phyloP scores from a whole-genome alignment of 169 alveolate species.

The Hammondia hammondi region DNA sequence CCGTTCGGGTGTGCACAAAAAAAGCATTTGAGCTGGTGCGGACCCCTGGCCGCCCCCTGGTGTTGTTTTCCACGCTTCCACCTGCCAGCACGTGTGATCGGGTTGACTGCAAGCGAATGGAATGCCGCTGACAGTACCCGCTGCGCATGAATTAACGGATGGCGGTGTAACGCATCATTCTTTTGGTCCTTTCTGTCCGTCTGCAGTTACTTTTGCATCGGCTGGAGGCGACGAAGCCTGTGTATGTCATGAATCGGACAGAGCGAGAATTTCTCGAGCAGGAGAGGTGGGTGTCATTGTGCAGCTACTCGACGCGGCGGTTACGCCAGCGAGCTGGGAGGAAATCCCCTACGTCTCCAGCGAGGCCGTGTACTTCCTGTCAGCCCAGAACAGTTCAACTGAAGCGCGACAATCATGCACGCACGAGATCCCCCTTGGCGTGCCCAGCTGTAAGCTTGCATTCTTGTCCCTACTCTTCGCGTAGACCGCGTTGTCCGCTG shows the following conservation, averaged over 20 bases:
- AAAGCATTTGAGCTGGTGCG: too few relatives aligned
- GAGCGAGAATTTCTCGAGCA: not conserved
- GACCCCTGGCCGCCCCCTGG: too few relatives aligned
- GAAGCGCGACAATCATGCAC: not conserved
- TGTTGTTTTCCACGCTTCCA: too few relatives aligned
- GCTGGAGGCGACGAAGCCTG: not conserved
- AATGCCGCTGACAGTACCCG: not conserved
- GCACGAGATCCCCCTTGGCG: not conserved
- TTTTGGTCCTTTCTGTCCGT: not conserved
- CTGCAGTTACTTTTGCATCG: constrained; percentile 17
- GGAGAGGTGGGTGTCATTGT: not conserved
- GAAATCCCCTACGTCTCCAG: not conserved
- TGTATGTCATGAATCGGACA: not conserved
- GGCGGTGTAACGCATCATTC: too few relatives aligned
- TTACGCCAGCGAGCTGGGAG: not conserved
- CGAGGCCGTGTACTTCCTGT: not conserved
- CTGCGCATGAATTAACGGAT: too few relatives aligned
- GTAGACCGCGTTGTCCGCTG: not conserved
- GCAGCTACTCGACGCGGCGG: constrained; percentile 40
- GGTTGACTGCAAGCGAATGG: not conserved
- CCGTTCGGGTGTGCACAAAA: too few relatives aligned
- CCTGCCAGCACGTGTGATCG: too few relatives aligned
- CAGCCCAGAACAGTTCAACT: not conserved
- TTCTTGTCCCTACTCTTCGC: too few relatives aligned
- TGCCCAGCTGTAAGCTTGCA: not conserved